Evolutionary conservation across 768 basidiomycete genomes (phyloP).

Genomic region (Tylopilus sp.): DNA sequence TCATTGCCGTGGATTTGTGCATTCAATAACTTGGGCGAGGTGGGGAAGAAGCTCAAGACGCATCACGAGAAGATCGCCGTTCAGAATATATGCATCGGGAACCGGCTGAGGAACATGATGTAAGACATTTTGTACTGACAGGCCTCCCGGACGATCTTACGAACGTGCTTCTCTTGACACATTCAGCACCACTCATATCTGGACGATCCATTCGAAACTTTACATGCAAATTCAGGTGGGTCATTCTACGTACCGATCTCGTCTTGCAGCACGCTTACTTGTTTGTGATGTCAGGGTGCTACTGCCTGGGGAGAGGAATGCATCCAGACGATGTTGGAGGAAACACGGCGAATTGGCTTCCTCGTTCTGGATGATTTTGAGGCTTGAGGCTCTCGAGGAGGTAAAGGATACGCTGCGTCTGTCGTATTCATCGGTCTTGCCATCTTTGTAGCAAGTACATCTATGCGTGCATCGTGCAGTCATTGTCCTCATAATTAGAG

Average conservation of each 20-base stretch:
- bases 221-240: conserved; percentile 14
- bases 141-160: background rate
- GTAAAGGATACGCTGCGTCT: background rate
- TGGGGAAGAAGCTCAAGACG: conserved; percentile 11
- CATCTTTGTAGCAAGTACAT: background rate
- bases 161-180: too few species aligned
- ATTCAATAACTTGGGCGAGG: conserved; percentile 13
- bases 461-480: too few species aligned
- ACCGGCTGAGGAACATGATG: conserved; percentile 8
- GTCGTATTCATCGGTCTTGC: background rate
- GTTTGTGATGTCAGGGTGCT: conserved; percentile 9
- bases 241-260: background rate
- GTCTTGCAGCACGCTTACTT: too few species aligned
- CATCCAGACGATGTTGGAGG: conserved; percentile 13
- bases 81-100: conserved; percentile 5
- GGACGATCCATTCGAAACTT: conserved; percentile 18
- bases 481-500: background rate
- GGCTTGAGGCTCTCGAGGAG: background rate
- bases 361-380: conserved; percentile 9
- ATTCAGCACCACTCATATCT: conserved; percentile 13
- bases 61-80: conserved; percentile 4
- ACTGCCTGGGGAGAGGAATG: conserved; percentile 21
- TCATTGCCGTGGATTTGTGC: background rate
- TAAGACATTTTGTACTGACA: background rate
- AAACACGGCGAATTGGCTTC: conserved; percentile 13